A percentile compares a stretch with the other conserved stretches of the same genome.
phyloP scores from a whole-genome alignment of 495 filamentous ascomycete genomes.

The Penicillium tannophilum region DNA sequence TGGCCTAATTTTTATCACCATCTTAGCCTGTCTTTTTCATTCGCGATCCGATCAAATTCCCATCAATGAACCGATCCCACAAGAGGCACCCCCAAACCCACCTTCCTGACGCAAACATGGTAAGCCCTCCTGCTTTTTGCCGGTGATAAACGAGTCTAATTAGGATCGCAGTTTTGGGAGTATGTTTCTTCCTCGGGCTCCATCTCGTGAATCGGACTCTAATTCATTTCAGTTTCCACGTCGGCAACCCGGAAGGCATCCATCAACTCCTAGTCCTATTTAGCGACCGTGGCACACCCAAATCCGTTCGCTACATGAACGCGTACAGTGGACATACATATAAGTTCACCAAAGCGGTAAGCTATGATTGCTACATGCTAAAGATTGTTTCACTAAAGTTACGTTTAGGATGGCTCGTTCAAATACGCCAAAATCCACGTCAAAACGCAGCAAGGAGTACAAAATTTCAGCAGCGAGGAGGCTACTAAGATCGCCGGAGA shows the following conservation, averaged over 20 bases:
- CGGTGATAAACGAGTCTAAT: conserved; percentile 6
- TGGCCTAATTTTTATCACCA: too few relatives aligned
- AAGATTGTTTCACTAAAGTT: too few relatives aligned
- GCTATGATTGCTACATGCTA: too few relatives aligned
- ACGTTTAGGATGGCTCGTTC: conserved; percentile 53
- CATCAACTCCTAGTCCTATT: conserved; percentile 68
- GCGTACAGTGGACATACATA: conserved; percentile 69
- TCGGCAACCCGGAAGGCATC: conserved; percentile 62
- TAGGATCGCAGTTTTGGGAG: conserved; percentile 47
- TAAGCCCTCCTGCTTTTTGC: conserved; percentile 6
- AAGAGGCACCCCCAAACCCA: conserved; percentile 52
- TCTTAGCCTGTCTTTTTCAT: conserved; percentile 52
- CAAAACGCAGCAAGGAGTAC: conserved; percentile 64
- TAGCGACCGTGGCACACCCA: conserved; percentile 64
- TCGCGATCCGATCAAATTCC: conserved; percentile 59
- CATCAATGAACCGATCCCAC: conserved; percentile 54
- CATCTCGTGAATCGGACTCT: conserved; percentile 11
- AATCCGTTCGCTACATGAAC: conserved; percentile 61
- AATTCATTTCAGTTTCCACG: conserved; percentile 48
- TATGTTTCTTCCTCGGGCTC: conserved; percentile 58
- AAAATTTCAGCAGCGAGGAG: conserved; percentile 60
- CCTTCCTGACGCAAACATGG: conserved; percentile 54
- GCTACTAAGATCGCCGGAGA: conserved; percentile 57
- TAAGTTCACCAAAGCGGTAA: conserved; percentile 62
- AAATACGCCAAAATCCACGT: conserved; percentile 67